Evolutionary conservation across 352 stramenopile genomes (phyloP), one percentile per base, ranked within the genome.

Genomic region (Detonula confervacea): DNA sequence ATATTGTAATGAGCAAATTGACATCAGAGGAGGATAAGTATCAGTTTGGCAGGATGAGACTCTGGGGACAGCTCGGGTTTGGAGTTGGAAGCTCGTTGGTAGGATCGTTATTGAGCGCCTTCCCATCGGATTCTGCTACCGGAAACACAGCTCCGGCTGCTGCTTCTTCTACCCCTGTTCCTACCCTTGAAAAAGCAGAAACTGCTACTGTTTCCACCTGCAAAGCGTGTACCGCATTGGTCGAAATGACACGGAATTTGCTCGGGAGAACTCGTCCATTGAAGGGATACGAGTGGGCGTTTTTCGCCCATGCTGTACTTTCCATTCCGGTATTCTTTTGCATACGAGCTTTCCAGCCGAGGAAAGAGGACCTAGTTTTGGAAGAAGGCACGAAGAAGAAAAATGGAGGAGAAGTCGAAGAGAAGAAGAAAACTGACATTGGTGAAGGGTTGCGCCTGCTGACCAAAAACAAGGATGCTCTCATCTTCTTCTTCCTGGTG

Each of bases 41-140:
- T 42, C 75, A 92, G 60, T 96, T 95, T 75, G 93, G 93, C 18
- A 88, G 91, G 69, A 79, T 95, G 65, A 79, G 93, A 55, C 78
- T 96, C 2, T 96, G 86, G 88, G 92, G 93, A 44, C 93, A 96
- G 73, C 83, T 95, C 56, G 93, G 93, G 52, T 96, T 96, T 88
- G 91, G 93, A 33, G 49, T 93, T 18, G 89, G 80, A 39, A 90
- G 87, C 65, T 91, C 77, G 30, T 54, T 80, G 11, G 86, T 92
- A 33, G 83, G 92, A 54, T 59, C 83, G 47, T 49, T 91, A 49
- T 64, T 88, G 29, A 85, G 83, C 39, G 63, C 67, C 47, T 81
- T 70, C n/a, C 73, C 68, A 46, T 20, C 55, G 16, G 54, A 64
- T 52, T 42, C 27, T 33, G 18, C 12, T 29, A 22, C 8, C 24